A percentile compares a stretch with the other conserved stretches of the same genome.
These are phyloP conservation scores for Colletotrichum musae DNA, from an alignment of 2,329 filamentous ascomycete genomes.

Conservation along the genomic window DNA sequence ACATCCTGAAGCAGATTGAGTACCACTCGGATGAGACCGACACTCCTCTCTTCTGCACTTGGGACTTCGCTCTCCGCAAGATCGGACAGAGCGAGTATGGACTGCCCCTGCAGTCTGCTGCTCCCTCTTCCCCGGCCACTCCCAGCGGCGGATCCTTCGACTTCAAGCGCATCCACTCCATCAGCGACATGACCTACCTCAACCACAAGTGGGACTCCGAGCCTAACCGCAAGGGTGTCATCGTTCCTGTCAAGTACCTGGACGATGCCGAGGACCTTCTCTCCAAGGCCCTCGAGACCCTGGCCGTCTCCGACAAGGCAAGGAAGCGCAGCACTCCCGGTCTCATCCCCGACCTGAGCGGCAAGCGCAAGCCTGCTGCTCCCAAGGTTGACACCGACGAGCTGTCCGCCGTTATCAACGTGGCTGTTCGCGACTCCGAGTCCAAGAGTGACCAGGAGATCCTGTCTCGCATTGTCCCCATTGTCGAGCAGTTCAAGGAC, in stretches of 20 bases:
- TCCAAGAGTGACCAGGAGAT: slow-evolving; percentile 86
- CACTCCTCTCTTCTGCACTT: slow-evolving; percentile 83
- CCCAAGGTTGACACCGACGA: slow-evolving; percentile 78
- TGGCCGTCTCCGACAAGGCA: slow-evolving; percentile 74
- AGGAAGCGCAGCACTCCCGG: slow-evolving; percentile 69
- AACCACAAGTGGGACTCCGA: slow-evolving; percentile 80
- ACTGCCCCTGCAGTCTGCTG: slow-evolving; percentile 82
- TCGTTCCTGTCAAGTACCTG: slow-evolving; percentile 92
- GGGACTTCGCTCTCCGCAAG: slow-evolving; percentile 97
- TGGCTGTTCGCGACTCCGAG: slow-evolving; percentile 92
- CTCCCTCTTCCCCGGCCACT: slow-evolving; percentile 87
- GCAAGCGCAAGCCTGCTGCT: slow-evolving; percentile 75
- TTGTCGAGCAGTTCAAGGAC: slow-evolving; percentile 85
- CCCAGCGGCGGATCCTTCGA: slow-evolving; percentile 72
- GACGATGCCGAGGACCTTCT: slow-evolving; percentile 94
- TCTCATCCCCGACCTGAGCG: slow-evolving; percentile 80
- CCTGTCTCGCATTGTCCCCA: slow-evolving; percentile 78
- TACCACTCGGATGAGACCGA: slow-evolving; percentile 85
- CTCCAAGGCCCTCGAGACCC: slow-evolving; percentile 84
- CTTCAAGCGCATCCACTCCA: slow-evolving; percentile 90
- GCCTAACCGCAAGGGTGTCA: slow-evolving; percentile 90
- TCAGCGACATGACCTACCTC: slow-evolving; percentile 96
- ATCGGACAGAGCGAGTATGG: slow-evolving; percentile 93
- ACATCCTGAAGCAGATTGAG: slow-evolving; percentile 89
- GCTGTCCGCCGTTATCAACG: slow-evolving; percentile 91